These are phyloP conservation scores for Chlorociboria aeruginascens DNA, from an alignment of 495 filamentous ascomycete genomes.

Conservation along the genomic window DNA sequence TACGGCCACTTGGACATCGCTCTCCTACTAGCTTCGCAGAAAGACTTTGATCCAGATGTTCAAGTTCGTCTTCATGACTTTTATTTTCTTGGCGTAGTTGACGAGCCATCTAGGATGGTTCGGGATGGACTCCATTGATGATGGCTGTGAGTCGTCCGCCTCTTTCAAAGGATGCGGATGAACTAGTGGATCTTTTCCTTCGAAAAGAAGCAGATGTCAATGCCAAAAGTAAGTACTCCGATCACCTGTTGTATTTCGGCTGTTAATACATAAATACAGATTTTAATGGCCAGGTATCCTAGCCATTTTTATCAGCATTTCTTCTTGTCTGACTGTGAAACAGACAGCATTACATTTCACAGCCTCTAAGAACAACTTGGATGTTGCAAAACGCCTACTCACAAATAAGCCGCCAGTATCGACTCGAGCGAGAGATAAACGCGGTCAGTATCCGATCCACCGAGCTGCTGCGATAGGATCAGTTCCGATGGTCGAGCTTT, in stretches of 20 bases:
- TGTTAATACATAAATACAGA: constrained; percentile 11
- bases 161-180: constrained; percentile 45
- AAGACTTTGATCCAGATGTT: constrained; percentile 78
- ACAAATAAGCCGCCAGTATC: constrained; percentile 57
- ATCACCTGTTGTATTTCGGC: constrained; percentile 13
- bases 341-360: constrained; percentile 86
- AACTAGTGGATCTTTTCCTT: constrained; percentile 61
- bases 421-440: constrained; percentile 73
- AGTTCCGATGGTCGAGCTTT: constrained; percentile 68
- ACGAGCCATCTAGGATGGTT: constrained; percentile 48
- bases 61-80: constrained; percentile 38
- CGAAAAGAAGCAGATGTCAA: constrained; percentile 74
- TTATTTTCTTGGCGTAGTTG: not conserved
- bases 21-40: constrained; percentile 51
- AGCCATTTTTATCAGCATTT: not conserved
- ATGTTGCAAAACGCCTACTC: constrained; percentile 67
- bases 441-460: constrained; percentile 78
- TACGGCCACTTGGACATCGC: constrained; percentile 70
- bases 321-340: not conserved
- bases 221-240: constrained; percentile 37
- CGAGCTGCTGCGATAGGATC: constrained; percentile 84
- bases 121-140: constrained; percentile 92
- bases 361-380: constrained; percentile 78
- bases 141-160: constrained; percentile 60
- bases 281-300: constrained; percentile 43